phyloP scores from a whole-genome alignment of 129 eudicot species.

The Ambrosia artemisiifolia region DNA sequence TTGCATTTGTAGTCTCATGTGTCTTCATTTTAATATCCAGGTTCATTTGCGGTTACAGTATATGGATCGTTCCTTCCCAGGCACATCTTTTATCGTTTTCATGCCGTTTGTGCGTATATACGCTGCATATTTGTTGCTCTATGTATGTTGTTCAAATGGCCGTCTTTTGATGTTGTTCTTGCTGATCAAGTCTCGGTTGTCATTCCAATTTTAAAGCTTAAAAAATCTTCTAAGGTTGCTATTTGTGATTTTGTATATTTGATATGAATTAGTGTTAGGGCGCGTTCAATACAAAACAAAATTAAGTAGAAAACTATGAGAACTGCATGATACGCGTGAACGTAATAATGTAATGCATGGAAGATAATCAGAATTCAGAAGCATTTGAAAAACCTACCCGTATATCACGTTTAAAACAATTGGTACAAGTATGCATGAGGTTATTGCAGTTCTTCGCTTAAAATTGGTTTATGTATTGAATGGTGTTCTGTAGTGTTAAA shows the following conservation, averaged over 20 bases:
- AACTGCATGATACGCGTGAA: neutral
- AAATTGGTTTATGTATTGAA: neutral
- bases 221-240: constrained; percentile 73
- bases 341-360: neutral
- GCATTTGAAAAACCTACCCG: neutral
- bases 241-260: neutral
- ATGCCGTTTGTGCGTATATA: constrained; percentile 92
- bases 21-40: constrained; percentile 37
- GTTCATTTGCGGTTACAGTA: constrained; percentile 79
- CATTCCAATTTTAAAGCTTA: constrained; percentile 78
- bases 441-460: neutral
- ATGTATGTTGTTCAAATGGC: constrained; percentile 68
- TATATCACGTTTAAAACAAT: neutral
- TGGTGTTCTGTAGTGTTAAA: neutral
- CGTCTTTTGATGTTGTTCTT: constrained; percentile 71
- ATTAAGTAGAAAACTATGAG: neutral
- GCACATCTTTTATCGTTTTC: constrained; percentile 82
- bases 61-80: constrained; percentile 94
- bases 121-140: constrained; percentile 95
- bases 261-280: neutral
- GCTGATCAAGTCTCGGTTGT: constrained; percentile 96
- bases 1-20: neutral
- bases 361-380: neutral
- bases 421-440: neutral
- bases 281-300: neutral